Base-by-base conservation (phyloP, 331 rosid species). In the Quercus phellos region DNA sequence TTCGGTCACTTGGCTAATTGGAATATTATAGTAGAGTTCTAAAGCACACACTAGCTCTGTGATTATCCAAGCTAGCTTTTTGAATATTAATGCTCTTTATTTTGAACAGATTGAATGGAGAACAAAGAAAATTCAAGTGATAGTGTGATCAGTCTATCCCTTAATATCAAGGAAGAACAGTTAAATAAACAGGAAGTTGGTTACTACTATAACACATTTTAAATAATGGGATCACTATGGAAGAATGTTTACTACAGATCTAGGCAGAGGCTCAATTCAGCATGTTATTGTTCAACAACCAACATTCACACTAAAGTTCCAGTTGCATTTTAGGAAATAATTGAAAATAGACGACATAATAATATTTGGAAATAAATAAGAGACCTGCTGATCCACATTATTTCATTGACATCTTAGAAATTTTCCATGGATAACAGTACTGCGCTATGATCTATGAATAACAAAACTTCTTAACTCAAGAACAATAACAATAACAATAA, bases 321-420 rank as follows among this genome's bases (percentile, higher is more conserved):
- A n/a, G 61, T 19, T 19, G 29, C 63, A 7, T 55, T 21, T n/a
- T 7, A 22, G 63, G 27, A 55, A 55, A 21, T 19, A 55, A 55
- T 4, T 9, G 66, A 21, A 21, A 22, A 22, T 2, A 8, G 66
- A 22, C 11, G 32, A 58, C 26, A 58, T 1, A 58, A 22, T 19
- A 27, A 22, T 58, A 21, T 58, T 10, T 10, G 29, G 66, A 58
- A 58, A 58, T 6, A 22, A 10, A 8, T 21, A 58, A 9, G 18
- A 58, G 14, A 22, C 64, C 1, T 19, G 27, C 32, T 22, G 29
- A 56, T 56, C 27, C 12, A 19, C 14, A 60, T 19, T 19, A 60
- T 26, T 12, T 60, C 38, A 13, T 4, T 58, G 68, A 26, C 68
- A 24, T 55, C 82, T 70, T 67, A 77, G 77, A 74, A 61, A 77